Conservation (phyloP, 2,329 filamentous ascomycete species). For the Emmonsiellopsis sp. region DNA sequence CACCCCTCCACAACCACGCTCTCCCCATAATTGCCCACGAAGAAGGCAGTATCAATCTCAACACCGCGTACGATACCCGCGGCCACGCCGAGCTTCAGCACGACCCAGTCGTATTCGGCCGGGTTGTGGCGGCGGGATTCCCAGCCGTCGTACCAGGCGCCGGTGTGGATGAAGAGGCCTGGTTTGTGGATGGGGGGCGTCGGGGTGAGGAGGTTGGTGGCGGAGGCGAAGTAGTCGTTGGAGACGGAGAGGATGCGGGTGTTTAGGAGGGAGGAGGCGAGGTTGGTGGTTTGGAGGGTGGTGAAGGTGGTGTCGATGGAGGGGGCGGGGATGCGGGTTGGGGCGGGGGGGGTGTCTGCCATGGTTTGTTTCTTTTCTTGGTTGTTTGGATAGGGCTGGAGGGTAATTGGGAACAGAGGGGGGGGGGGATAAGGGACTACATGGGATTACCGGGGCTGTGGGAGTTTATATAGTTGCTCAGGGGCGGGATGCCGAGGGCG, state of each 20-base stretch:
- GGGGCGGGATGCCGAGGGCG: neutral
- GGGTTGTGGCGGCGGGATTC: constrained; percentile 53
- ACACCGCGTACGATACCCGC: constrained; percentile 30
- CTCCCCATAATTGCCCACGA: constrained; percentile 38
- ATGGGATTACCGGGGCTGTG: too few relatives aligned
- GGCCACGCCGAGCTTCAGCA: constrained; percentile 48
- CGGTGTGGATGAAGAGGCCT: constrained; percentile 50
- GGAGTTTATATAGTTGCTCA: neutral
- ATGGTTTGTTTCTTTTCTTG: constrained; percentile 8
- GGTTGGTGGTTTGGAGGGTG: constrained; percentile 41
- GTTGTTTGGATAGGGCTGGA: neutral
- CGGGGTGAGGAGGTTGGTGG: constrained; percentile 49
- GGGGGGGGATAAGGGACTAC: too few relatives aligned
- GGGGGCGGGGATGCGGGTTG: constrained; percentile 32
- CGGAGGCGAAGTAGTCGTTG: constrained; percentile 54
- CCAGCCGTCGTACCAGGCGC: constrained; percentile 58
- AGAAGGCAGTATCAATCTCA: constrained; percentile 37
- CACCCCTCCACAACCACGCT: constrained; percentile 31
- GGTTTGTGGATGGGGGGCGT: constrained; percentile 47
- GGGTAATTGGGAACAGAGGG: neutral
- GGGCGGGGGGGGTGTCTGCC: constrained; percentile 13
- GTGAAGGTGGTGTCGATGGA: constrained; percentile 44
- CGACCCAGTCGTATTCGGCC: constrained; percentile 49
- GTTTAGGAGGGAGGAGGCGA: constrained; percentile 37
- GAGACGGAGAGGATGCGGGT: constrained; percentile 46